phyloP scores from a whole-genome alignment of 345 rosid genomes.

The Brassica nigra region DNA sequence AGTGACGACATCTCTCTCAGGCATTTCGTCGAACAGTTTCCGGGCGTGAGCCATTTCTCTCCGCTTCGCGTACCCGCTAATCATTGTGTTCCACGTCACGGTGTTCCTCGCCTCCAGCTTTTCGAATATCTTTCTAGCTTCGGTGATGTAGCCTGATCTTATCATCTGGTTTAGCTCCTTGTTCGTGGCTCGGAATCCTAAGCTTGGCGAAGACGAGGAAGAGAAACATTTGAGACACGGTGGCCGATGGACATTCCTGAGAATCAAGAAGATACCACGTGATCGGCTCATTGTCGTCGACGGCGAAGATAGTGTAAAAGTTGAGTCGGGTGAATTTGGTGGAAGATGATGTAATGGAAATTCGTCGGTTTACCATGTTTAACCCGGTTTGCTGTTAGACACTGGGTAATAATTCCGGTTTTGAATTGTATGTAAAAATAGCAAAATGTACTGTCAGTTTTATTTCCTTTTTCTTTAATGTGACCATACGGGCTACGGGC shows the following conservation, averaged over 20 bases:
- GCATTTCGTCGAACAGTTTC: slow-evolving; percentile 65
- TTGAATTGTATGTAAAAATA: too few relatives aligned
- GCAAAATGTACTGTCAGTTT: too few relatives aligned
- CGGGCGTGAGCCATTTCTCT: slow-evolving; percentile 52
- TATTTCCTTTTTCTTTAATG: too few relatives aligned
- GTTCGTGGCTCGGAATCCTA: slow-evolving; percentile 44
- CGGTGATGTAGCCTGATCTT: slow-evolving; percentile 47
- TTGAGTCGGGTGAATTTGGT: background rate
- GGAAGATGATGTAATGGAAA: background rate
- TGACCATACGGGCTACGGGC: too few relatives aligned
- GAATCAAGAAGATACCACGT: background rate
- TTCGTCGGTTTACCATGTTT: background rate
- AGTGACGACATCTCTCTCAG: slow-evolving; percentile 53
- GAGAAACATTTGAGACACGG: background rate
- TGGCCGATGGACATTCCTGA: background rate
- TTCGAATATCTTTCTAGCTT: slow-evolving; percentile 60
- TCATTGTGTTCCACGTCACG: slow-evolving; percentile 71
- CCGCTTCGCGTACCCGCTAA: slow-evolving; percentile 55
- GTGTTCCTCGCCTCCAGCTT: slow-evolving; percentile 42
- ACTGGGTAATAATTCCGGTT: too few relatives aligned
- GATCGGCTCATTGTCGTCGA: slow-evolving; percentile 32
- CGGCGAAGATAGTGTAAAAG: slow-evolving; percentile 16
- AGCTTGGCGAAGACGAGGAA: slow-evolving; percentile 24
- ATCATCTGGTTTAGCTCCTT: slow-evolving; percentile 51
- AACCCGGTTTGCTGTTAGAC: background rate